A percentile compares a stretch with the other conserved stretches of the same genome.
phyloP scores from a whole-genome alignment of 768 basidiomycete genomes.

The Lactarius deliciosus region DNA sequence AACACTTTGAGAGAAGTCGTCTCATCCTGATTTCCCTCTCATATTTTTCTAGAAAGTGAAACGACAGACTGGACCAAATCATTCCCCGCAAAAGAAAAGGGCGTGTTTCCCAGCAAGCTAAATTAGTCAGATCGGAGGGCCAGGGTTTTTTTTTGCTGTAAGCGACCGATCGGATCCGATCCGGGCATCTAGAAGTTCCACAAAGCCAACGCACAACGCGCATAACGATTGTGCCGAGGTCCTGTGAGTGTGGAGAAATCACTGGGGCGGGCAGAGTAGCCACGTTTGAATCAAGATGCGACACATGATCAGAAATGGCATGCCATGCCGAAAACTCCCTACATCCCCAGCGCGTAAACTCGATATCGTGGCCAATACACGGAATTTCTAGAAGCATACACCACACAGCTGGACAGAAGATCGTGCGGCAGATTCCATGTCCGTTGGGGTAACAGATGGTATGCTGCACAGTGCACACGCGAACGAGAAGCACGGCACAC shows the following conservation, averaged over 20 bases:
- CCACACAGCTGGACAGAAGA: background rate
- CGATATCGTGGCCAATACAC: background rate
- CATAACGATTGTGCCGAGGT: background rate
- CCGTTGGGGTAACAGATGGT: background rate
- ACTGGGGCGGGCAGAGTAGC: constrained; percentile 1
- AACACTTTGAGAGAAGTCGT: background rate
- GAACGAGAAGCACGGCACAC: background rate
- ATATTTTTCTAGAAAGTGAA: background rate
- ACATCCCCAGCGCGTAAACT: background rate
- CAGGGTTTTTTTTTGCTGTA: background rate
- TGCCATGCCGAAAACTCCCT: constrained; percentile 7
- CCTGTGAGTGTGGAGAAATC: constrained; percentile 1
- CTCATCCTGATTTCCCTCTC: background rate
- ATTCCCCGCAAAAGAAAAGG: background rate
- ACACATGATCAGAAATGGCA: constrained; percentile 17
- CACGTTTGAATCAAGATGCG: constrained; percentile 11
- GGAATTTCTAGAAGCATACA: background rate
- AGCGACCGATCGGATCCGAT: constrained; percentile 9
- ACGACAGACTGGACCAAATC: background rate
- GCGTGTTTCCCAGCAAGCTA: background rate
- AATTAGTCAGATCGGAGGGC: background rate
- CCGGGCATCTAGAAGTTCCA: constrained; percentile 18
- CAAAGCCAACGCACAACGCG: background rate
- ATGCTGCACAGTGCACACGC: background rate
- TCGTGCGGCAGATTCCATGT: background rate